Conservation (phyloP, 2,329 filamentous ascomycete species). For the Emmonsiellopsis sp. region DNA sequence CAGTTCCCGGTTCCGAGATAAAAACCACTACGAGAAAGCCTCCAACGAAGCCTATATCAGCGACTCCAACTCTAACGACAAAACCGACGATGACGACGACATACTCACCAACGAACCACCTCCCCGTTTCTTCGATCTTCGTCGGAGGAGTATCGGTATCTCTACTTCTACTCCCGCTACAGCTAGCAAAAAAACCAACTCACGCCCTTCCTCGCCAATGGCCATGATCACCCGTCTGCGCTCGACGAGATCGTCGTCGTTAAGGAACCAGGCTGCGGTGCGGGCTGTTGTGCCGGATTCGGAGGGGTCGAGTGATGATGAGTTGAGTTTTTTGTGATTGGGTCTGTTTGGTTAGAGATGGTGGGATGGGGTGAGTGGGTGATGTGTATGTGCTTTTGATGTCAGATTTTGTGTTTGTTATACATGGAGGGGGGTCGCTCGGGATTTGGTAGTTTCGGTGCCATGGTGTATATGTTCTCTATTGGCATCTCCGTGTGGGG, state of each 20-base stretch:
- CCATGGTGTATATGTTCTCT: too few species aligned
- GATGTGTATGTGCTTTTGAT: too few species aligned
- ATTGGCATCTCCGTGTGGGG: neutral
- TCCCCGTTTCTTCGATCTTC: neutral
- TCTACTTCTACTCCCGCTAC: too few species aligned
- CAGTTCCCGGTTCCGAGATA: neutral
- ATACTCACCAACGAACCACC: neutral
- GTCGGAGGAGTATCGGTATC: neutral
- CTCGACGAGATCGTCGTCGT: neutral
- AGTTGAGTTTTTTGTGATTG: slow-evolving; percentile 3
- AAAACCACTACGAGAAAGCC: neutral
- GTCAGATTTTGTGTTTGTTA: too few species aligned
- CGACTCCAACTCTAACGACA: neutral
- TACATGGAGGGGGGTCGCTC: too few species aligned
- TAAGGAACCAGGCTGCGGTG: neutral
- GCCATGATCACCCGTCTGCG: neutral
- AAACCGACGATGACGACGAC: neutral
- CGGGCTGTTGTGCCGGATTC: neutral
- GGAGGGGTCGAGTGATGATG: slow-evolving; percentile 2
- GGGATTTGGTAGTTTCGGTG: too few species aligned
- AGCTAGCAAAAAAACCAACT: neutral
- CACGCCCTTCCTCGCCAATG: neutral
- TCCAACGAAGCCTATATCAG: neutral
- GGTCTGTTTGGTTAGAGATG: neutral
- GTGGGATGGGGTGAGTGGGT: too few species aligned